Conservation (phyloP, 495 filamentous ascomycete species). For the Penicillium pancosmium region DNA sequence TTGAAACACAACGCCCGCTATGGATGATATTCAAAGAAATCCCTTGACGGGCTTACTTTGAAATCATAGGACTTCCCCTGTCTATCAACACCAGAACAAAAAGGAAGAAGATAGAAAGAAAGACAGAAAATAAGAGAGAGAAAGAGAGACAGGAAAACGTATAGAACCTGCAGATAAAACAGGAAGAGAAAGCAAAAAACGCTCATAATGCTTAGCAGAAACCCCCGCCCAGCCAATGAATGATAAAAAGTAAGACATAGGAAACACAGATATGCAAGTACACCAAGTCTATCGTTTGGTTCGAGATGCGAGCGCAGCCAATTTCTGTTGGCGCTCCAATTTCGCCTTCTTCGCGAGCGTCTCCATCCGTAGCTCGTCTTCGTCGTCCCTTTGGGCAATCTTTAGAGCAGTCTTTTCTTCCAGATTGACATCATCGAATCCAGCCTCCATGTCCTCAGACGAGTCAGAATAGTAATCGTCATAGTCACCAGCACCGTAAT, state of each 20-base stretch:
- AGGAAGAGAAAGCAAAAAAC: slow-evolving; percentile 25
- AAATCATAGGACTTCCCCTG: not conserved
- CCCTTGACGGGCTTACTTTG: not conserved
- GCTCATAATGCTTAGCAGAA: slow-evolving; percentile 37
- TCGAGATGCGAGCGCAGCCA: slow-evolving; percentile 49
- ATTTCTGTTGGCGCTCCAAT: slow-evolving; percentile 54
- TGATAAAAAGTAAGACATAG: slow-evolving; percentile 17
- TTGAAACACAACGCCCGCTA: slow-evolving; percentile 28
- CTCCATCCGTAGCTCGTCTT: slow-evolving; percentile 57
- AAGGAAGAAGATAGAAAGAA: not conserved
- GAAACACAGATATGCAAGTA: slow-evolving; percentile 17
- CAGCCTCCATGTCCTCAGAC: slow-evolving; percentile 70
- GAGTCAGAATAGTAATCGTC: slow-evolving; percentile 59
- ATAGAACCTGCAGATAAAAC: slow-evolving; percentile 4
- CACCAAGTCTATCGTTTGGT: slow-evolving; percentile 28
- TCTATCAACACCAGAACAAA: not conserved
- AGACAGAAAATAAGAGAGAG: not conserved
- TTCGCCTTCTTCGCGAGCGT: slow-evolving; percentile 58
- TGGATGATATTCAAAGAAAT: slow-evolving; percentile 19
- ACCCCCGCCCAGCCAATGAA: slow-evolving; percentile 20
- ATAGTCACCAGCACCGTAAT: slow-evolving; percentile 49
- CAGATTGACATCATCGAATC: slow-evolving; percentile 57
- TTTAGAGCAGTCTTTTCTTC: slow-evolving; percentile 58
- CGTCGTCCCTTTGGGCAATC: slow-evolving; percentile 60
- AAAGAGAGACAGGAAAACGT: not conserved